Evolutionary conservation across 2,329 filamentous ascomycete genomes (phyloP), one percentile per base, ranked within the genome.

Genomic region (Curvularia sp.): DNA sequence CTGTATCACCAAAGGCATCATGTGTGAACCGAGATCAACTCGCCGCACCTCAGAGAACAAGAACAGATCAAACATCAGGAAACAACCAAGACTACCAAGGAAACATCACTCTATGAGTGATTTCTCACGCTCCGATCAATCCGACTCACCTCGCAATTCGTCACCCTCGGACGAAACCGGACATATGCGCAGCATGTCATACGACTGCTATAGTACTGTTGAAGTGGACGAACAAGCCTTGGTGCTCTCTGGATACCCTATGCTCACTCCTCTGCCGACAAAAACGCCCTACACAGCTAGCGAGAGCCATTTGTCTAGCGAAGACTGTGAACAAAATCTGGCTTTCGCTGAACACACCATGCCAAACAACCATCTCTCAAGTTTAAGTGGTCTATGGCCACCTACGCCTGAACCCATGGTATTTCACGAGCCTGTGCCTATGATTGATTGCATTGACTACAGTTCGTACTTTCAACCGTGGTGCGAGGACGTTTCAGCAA

Each of bases 21-120:
- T 66, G 33, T 77, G 75, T 56, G 69, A 75, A 48, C 73, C 75
- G 26, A 66, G 75, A 51, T 77, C 74, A 13, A 77, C 75, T n/a
- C 69, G 75, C 31, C 71, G 75, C 46, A 75, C 75, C 46, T 73
- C 75, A 48, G 74, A 75, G 43, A 73, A 67, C 60, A 70, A 58
- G 60, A 70, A 75, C 58, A 69, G 71, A 39, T 62, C 63, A n/a
- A 62, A 67, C 15, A 55, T 55, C 26, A 72, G 67, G 53, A 75
- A 72, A 49, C 56, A 66, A 41, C 66, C 71, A 18, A 64, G 68
- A 39, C 62, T 66, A 9, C 64, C 68, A 2, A 75, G 70, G 57
- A 65, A 67, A 51, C 70, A 64, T 49, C 59, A 64, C 5, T 66
- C 73, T 10, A 57, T 66, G 28, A 63, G 28, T 22, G 28, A 18